phyloP scores from a whole-genome alignment of 805 yeast genomes.

The Candida railenensis region DNA sequence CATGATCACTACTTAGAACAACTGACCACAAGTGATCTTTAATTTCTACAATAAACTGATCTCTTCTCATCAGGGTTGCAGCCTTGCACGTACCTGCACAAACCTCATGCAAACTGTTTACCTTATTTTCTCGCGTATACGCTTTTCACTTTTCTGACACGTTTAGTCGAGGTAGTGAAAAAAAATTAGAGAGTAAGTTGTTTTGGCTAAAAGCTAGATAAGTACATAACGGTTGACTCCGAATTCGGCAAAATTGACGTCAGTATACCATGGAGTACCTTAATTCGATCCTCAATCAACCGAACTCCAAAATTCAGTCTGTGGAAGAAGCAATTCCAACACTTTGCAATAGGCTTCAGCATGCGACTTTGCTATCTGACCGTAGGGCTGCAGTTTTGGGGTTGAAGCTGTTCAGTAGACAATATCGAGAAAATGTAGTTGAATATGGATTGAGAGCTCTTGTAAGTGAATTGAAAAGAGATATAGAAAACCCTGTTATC shows the following conservation, averaged over 20 bases:
- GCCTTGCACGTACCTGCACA: neutral
- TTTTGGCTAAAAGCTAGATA: too few species aligned
- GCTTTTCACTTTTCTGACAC: neutral
- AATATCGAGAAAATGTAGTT: slow-evolving; percentile 85
- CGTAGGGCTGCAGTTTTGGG: slow-evolving; percentile 90
- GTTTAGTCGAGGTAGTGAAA: neutral
- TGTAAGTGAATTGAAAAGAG: slow-evolving; percentile 62
- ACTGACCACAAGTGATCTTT: too few species aligned
- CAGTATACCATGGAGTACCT: slow-evolving; percentile 39
- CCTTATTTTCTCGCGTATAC: neutral
- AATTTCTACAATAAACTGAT: too few species aligned
- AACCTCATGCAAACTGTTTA: neutral
- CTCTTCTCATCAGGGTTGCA: neutral
- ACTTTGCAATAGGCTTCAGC: slow-evolving; percentile 80
- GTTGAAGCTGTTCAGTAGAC: slow-evolving; percentile 82
- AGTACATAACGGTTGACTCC: too few species aligned
- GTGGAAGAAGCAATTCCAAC: slow-evolving; percentile 87
- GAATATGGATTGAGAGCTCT: slow-evolving; percentile 81
- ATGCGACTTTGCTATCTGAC: slow-evolving; percentile 80
- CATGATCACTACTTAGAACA: too few species aligned
- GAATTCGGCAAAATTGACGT: too few species aligned
- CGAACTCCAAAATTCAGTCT: slow-evolving; percentile 34
- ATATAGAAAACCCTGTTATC: slow-evolving; percentile 65
- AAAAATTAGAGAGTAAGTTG: too few species aligned
- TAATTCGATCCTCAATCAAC: slow-evolving; percentile 34